Percentiles rank a stretch among this genome's conserved stretches.
Evolutionary conservation across 2,329 filamentous ascomycete genomes (phyloP).

Genomic region (Boeremia exigua): DNA sequence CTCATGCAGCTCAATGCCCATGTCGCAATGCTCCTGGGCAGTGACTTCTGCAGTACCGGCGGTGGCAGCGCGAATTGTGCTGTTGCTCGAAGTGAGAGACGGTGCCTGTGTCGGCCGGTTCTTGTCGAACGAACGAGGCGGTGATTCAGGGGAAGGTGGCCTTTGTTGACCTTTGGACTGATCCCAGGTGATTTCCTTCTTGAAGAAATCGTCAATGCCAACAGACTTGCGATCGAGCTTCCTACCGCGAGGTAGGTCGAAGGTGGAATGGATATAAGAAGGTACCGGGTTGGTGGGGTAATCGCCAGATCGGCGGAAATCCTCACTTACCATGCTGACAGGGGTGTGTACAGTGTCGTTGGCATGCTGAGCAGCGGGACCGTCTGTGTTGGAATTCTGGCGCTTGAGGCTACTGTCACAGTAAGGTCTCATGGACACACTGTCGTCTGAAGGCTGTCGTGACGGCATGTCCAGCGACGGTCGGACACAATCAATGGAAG

Average conservation of each 20-base stretch:
- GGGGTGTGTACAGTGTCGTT: slow-evolving; percentile 73
- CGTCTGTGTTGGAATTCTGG: slow-evolving; percentile 49
- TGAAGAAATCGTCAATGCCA: slow-evolving; percentile 48
- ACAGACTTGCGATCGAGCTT: slow-evolving; percentile 67
- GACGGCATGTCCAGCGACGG: slow-evolving; percentile 45
- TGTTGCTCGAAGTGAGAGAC: slow-evolving; percentile 52
- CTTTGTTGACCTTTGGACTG: slow-evolving; percentile 43
- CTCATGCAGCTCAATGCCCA: slow-evolving; percentile 90
- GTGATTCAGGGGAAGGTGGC: slow-evolving; percentile 49
- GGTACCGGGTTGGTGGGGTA: slow-evolving; percentile 63
- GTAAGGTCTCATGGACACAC: slow-evolving; percentile 46
- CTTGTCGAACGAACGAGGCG: slow-evolving; percentile 45
- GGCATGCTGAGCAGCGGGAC: slow-evolving; percentile 64
- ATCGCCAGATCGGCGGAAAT: slow-evolving; percentile 62
- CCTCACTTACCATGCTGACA: slow-evolving; percentile 74
- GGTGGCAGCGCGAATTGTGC: slow-evolving; percentile 53
- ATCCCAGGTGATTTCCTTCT: slow-evolving; percentile 68
- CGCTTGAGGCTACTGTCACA: slow-evolving; percentile 47
- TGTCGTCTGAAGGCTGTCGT: slow-evolving; percentile 47
- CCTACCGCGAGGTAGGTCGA: slow-evolving; percentile 81
- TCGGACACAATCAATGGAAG: slow-evolving; percentile 48
- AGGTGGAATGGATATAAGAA: slow-evolving; percentile 88
- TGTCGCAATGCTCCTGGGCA: slow-evolving; percentile 85
- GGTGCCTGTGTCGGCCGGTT: slow-evolving; percentile 32
- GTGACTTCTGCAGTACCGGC: slow-evolving; percentile 66